Evolutionary conservation across 1,139 yeast genomes (phyloP), one percentile per base, ranked within the genome.

Genomic region (Blastobotrys raffinosifermentans): DNA sequence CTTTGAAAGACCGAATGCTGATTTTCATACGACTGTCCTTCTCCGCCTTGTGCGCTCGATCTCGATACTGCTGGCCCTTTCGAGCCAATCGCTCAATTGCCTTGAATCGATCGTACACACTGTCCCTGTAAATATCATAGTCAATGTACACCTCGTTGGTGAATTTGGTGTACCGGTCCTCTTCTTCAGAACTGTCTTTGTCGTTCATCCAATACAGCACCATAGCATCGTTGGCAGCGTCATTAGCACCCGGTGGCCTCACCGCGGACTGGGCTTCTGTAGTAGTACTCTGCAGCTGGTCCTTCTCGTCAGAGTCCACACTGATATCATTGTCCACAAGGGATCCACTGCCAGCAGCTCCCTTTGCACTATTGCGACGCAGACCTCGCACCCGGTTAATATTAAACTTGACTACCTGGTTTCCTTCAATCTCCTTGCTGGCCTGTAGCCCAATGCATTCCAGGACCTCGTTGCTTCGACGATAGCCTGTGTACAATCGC

Each of bases 21-120:
- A 89, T 72, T 53, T 80, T 80, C 37, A 70, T 66, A 9, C 62
- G 58, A 5, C 64, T 39, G 38, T 66, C 70, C 32, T 61, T 55
- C 29, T 61, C 55, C 26, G 71, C 47, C n/a, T 45, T 40, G 19
- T 51, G 54, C 3, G 54, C 47, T n/a, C 48, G 47, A 45, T 72
- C 73, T 38, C 73, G 66, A 39, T 72, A 67, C 35, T 63, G 55
- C 40, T 89, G 84, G 43, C 85, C 70, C 53, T 78, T 82, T 53
- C 93, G 79, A 1, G 97, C 97, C 49, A 87, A 70, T n/a, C 81
- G 78, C 58, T 91, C 97, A 35, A 89, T 94, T 55, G 89, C 97
- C 43, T 75, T 75, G 54, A 91, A 87, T 44, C 98, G 69, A 53
- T 81, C 79, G 22, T 80, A 69, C 2, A 87, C 78, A 1, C 87